Conservation (phyloP, 495 filamentous ascomycete species). For the Penicillium herquei region DNA sequence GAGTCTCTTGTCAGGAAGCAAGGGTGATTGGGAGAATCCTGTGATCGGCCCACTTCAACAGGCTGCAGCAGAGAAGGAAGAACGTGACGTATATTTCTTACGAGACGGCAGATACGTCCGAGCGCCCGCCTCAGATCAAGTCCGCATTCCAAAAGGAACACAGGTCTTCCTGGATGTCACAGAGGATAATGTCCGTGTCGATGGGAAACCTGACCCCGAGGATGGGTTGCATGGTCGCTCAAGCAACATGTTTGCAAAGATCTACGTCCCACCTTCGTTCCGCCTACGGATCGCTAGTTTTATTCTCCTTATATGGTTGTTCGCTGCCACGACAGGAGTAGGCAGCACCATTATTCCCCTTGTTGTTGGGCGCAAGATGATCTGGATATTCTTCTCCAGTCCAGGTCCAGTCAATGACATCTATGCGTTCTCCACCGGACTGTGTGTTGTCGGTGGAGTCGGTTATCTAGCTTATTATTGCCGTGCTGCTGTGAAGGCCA, state of each 20-base stretch:
- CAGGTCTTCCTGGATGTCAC: conserved; percentile 79
- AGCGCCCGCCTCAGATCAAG: conserved; percentile 87
- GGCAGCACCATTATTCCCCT: conserved; percentile 85
- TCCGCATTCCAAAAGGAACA: conserved; percentile 83
- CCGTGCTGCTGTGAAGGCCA: conserved; percentile 37
- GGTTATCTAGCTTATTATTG: conserved; percentile 58
- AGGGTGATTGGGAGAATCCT: conserved; percentile 50
- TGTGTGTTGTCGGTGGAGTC: conserved; percentile 70
- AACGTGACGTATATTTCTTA: conserved; percentile 52
- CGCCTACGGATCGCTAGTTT: conserved; percentile 76
- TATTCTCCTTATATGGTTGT: conserved; percentile 87
- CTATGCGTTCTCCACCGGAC: conserved; percentile 89
- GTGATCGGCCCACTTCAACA: conserved; percentile 39
- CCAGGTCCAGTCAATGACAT: conserved; percentile 83
- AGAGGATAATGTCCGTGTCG: conserved; percentile 63
- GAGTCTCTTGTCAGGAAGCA: conserved; percentile 42
- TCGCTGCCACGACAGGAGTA: conserved; percentile 90
- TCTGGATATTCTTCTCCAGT: conserved; percentile 63
- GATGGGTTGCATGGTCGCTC: conserved; percentile 62
- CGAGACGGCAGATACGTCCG: conserved; percentile 84
- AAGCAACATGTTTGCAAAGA: conserved; percentile 68
- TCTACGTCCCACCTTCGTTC: conserved; percentile 90
- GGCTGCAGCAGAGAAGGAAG: conserved; percentile 29
- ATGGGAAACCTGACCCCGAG: conserved; percentile 58
- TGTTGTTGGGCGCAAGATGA: conserved; percentile 74